These are phyloP conservation scores for Yarrowia keelungensis DNA, from an alignment of 805 yeast genomes.

Conservation along the genomic window DNA sequence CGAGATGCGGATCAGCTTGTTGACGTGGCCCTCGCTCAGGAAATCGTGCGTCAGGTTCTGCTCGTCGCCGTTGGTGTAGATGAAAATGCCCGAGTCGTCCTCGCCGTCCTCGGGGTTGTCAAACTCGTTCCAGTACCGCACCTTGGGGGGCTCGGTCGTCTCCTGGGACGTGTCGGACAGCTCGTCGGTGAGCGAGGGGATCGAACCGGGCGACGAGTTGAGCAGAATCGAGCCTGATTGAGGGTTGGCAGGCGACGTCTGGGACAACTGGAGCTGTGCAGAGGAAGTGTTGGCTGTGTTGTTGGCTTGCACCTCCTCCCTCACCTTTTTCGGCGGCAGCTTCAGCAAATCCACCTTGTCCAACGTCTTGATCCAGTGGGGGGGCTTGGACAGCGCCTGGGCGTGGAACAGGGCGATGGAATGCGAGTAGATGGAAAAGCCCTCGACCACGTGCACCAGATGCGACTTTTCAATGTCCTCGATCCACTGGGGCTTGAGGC, in stretches of 20 bases:
- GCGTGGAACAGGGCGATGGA: conserved; percentile 49
- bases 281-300: neutral
- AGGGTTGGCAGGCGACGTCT: neutral
- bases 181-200: conserved; percentile 28
- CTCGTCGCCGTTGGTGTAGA: conserved; percentile 49
- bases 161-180: conserved; percentile 27
- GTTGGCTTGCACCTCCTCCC: neutral
- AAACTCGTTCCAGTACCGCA: conserved; percentile 71
- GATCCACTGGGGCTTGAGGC: conserved; percentile 51
- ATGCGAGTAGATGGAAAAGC: conserved; percentile 52
- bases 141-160: conserved; percentile 41
- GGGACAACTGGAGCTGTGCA: conserved; percentile 9
- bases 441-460: conserved; percentile 57
- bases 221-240: conserved; percentile 25
- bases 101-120: conserved; percentile 63
- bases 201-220: conserved; percentile 23
- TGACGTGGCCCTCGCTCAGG: conserved; percentile 47
- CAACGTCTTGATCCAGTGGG: conserved; percentile 53
- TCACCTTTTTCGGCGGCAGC: conserved; percentile 25
- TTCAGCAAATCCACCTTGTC: conserved; percentile 55
- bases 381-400: conserved; percentile 49
- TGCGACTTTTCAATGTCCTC: conserved; percentile 56
- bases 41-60: conserved; percentile 45
- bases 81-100: conserved; percentile 51
- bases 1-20: conserved; percentile 48